phyloP scores from a whole-genome alignment of 306 rosid genomes.

The Cyclanthera cordifolia region DNA sequence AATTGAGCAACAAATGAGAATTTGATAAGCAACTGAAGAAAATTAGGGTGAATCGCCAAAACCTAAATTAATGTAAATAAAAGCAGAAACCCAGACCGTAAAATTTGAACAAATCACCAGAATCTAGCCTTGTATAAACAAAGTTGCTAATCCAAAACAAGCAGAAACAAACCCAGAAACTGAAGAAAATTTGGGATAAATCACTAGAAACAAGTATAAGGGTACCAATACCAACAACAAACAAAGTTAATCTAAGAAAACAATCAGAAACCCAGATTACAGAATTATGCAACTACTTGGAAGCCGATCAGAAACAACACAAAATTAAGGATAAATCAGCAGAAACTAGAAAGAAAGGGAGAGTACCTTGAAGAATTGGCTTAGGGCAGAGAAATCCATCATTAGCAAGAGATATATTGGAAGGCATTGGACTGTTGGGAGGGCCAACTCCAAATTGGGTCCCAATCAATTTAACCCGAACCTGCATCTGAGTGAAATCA shows the following conservation, averaged over 20 bases:
- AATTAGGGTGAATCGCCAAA: not conserved
- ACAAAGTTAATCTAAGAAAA: no score
- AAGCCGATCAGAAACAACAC: not conserved
- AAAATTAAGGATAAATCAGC: not conserved
- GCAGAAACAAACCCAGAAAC: not conserved
- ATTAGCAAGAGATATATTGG: slow-evolving; percentile 49
- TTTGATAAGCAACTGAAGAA: not conserved
- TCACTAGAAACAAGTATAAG: no score
- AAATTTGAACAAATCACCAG: not conserved
- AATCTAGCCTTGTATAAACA: not conserved
- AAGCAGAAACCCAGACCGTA: not conserved
- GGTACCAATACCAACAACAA: no score
- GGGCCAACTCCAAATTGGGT: slow-evolving; percentile 68
- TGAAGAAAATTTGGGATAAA: no score
- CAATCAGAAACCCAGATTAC: not conserved
- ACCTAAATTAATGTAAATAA: no score
- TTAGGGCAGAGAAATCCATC: slow-evolving; percentile 55
- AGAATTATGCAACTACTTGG: not conserved
- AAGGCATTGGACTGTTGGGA: slow-evolving; percentile 58
- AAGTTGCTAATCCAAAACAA: not conserved
- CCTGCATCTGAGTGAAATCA: slow-evolving; percentile 71
- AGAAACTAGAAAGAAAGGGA: not conserved
- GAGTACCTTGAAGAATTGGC: slow-evolving; percentile 39
- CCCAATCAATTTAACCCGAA: slow-evolving; percentile 53
- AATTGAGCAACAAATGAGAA: not conserved